phyloP scores from a whole-genome alignment of 1,139 yeast species.

The Saccharomycopsis hybrid region DNA sequence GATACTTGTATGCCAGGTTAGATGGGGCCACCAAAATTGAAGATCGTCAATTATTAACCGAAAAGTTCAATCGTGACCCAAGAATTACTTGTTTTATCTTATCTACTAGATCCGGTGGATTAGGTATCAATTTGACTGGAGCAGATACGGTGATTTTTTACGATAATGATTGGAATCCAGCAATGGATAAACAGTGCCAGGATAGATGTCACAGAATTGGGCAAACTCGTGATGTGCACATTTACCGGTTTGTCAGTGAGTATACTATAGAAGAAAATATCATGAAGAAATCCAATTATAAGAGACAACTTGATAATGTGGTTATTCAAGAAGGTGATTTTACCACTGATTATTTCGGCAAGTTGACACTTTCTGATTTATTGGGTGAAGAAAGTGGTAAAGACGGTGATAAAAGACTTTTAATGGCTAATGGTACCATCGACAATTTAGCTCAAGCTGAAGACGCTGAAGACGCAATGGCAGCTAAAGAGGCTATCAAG shows the following conservation, averaged over 20 bases:
- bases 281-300: constrained; percentile 89
- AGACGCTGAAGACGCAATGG: constrained; percentile 91
- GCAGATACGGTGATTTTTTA: constrained; percentile 99
- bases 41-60: constrained; percentile 91
- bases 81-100: constrained; percentile 86
- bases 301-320: constrained; percentile 88
- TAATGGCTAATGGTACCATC: constrained; percentile 29
- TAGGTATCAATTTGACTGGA: constrained; percentile 95
- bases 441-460: constrained; percentile 76
- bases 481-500: constrained; percentile 83
- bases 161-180: constrained; percentile 99
- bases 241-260: constrained; percentile 92
- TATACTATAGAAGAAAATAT: constrained; percentile 95
- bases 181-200: constrained; percentile 99
- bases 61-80: constrained; percentile 81
- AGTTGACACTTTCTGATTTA: constrained; percentile 81
- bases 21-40: constrained; percentile 98
- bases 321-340: constrained; percentile 98
- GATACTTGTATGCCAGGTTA: constrained; percentile 86
- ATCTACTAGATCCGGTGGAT: constrained; percentile 95
- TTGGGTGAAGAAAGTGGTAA: constrained; percentile 46
- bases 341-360: constrained; percentile 92
- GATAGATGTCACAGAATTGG: constrained; percentile 99
- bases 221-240: constrained; percentile 95
- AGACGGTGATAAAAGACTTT: constrained; percentile 31